Evolutionary conservation across 208 protist genomes (phyloP), one percentile per base, ranked within the genome.

Genomic region (Leishmania braziliensis): DNA sequence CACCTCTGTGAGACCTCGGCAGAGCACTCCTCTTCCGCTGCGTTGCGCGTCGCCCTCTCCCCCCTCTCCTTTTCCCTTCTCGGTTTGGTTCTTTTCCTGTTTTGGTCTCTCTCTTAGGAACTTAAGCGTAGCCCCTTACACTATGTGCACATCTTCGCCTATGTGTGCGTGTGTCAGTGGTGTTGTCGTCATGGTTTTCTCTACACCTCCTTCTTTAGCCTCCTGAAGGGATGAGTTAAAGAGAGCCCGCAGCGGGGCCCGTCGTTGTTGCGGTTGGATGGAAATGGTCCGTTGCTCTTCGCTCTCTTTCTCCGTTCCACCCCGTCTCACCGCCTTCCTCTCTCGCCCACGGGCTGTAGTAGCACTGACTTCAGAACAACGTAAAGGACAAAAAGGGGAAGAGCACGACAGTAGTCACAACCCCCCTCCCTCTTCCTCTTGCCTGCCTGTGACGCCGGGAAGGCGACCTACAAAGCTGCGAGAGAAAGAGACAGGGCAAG

Each of bases 51-150:
- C 43, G 16, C 43, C 33, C 62, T 81, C 26, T 71, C 71, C 78
- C 50, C 29, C 33, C 62, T 81, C 26, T 71, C 71, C 78, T 39
- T 43, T 20, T 3, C 43, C 29, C 39, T 26, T 51, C 46, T 39
- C 29, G n/a, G 12, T 23, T 18, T 60, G 46, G 23, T 72, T 43
- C 29, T 71, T 46, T 60, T 75, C 53, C 48, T 68, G 10, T 51
- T 29, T 74, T 46, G 36, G 26, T 76, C 70, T 50, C 53, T 69
- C 53, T 16, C 76, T 39, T 51, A 69, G 54, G 60, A 84, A 53
- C 51, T 50, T 84, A 46, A 68, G 36, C 48, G 50, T 79, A n/a
- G n/a, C 73, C 73, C 51, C 54, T 50, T 77, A 39, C 73, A 58
- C 54, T 0, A 60, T 60, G 51, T 14, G 16, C 71, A 39, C 51